Percentiles rank a stretch among this genome's conserved stretches.
phyloP scores from a whole-genome alignment of 1,139 yeast genomes.

The Lodderomyces theae region DNA sequence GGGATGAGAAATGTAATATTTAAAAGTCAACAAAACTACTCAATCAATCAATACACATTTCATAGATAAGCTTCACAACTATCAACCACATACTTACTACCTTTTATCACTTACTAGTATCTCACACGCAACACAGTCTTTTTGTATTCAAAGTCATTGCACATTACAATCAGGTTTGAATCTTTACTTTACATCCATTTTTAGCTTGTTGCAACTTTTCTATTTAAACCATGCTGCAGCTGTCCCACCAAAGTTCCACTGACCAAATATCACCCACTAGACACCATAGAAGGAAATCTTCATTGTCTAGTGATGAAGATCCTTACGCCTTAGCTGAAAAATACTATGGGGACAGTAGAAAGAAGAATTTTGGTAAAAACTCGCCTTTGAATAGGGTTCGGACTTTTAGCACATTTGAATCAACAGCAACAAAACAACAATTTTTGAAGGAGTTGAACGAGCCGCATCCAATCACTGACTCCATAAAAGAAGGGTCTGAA shows the following conservation, averaged over 20 bases:
- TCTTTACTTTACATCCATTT: not conserved
- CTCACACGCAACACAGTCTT: too few relatives aligned
- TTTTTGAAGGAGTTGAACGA: constrained; percentile 12
- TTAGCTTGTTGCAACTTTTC: not conserved
- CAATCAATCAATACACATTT: too few relatives aligned
- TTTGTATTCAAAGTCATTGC: too few relatives aligned
- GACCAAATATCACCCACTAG: constrained; percentile 1
- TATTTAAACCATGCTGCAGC: not conserved
- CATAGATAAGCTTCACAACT: too few relatives aligned
- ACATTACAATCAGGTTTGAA: too few relatives aligned
- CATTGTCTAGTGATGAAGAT: constrained; percentile 44
- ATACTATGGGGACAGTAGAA: constrained; percentile 61
- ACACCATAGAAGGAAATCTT: constrained; percentile 22
- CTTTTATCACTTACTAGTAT: too few relatives aligned
- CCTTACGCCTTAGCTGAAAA: constrained; percentile 68
- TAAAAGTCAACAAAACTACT: too few relatives aligned
- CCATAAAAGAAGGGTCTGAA: constrained; percentile 13
- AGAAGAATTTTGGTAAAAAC: constrained; percentile 41
- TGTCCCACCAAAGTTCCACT: not conserved
- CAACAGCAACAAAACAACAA: constrained; percentile 16
- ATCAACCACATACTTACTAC: too few relatives aligned
- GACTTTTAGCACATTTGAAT: constrained; percentile 49
- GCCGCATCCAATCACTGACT: constrained; percentile 8
- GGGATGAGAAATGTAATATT: too few relatives aligned
- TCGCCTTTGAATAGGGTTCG: constrained; percentile 42